Conservation (phyloP, 2,329 filamentous ascomycete species). For the Juglanconis sp. region DNA sequence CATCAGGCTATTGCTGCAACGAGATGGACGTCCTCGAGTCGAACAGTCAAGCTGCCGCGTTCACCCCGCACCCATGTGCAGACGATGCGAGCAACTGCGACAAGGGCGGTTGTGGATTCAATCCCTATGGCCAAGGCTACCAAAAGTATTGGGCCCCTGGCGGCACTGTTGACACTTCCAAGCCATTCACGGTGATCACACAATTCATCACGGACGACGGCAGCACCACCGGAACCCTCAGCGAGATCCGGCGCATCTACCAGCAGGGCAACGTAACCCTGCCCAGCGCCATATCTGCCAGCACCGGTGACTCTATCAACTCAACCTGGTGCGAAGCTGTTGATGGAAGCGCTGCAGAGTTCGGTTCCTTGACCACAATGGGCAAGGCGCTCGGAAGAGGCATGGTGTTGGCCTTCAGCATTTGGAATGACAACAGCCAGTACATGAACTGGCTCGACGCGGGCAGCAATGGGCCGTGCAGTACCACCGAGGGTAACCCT, state of each 20-base stretch:
- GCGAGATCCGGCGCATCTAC: constrained; percentile 43
- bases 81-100: constrained; percentile 42
- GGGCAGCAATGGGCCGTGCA: constrained; percentile 43
- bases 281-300: constrained; percentile 20
- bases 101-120: constrained; percentile 56
- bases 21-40: constrained; percentile 57
- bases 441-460: constrained; percentile 52
- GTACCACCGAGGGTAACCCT: constrained; percentile 44
- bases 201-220: constrained; percentile 39
- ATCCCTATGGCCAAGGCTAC: constrained; percentile 23
- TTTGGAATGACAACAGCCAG: constrained; percentile 45
- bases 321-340: constrained; percentile 44
- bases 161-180: constrained; percentile 44
- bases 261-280: constrained; percentile 44
- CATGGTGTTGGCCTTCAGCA: constrained; percentile 43
- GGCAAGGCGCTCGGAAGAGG: constrained; percentile 35
- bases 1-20: constrained; percentile 44
- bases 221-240: constrained; percentile 36
- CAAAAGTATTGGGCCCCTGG: constrained; percentile 26
- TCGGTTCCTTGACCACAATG: constrained; percentile 33
- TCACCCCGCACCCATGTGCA: constrained; percentile 55
- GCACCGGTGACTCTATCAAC: constrained; percentile 36
- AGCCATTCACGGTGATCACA: constrained; percentile 37
- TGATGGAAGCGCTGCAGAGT: constrained; percentile 15
- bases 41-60: constrained; percentile 53